Evolutionary conservation across 2,329 filamentous ascomycete species (phyloP).

Genomic region (Cadophora luteo-olivacea): DNA sequence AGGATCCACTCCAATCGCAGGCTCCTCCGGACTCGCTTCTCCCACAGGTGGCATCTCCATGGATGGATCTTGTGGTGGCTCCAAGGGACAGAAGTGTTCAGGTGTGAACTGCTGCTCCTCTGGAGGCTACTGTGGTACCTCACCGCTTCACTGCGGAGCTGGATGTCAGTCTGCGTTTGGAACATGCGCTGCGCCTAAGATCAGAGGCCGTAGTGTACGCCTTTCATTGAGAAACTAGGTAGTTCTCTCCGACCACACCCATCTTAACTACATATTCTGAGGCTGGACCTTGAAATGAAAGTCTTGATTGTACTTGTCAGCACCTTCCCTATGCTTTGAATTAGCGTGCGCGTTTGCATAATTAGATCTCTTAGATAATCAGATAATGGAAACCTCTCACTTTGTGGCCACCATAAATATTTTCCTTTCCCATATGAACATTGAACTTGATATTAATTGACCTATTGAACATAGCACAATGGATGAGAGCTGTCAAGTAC

Average conservation of each 20-base stretch:
- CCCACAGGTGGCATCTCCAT: not conserved
- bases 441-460: too few relatives aligned
- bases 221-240: not conserved
- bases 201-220: not conserved
- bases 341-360: too few relatives aligned
- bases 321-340: not conserved
- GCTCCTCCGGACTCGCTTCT: not conserved
- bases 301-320: not conserved
- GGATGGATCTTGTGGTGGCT: not conserved
- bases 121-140: not conserved
- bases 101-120: not conserved
- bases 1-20: not conserved
- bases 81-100: not conserved
- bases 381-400: too few relatives aligned
- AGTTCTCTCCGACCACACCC: not conserved
- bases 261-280: not conserved
- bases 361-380: too few relatives aligned
- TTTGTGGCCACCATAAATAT: too few relatives aligned
- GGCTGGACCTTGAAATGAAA: not conserved
- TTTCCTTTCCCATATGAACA: too few relatives aligned
- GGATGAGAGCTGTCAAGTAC: too few relatives aligned
- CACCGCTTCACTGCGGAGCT: not conserved
- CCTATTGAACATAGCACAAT: too few relatives aligned
- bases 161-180: conserved; percentile 1
- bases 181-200: not conserved